A percentile compares a stretch with the other conserved stretches of the same genome.
phyloP scores from a whole-genome alignment of 495 filamentous ascomycete species.

The Aspergillus nidulans region DNA sequence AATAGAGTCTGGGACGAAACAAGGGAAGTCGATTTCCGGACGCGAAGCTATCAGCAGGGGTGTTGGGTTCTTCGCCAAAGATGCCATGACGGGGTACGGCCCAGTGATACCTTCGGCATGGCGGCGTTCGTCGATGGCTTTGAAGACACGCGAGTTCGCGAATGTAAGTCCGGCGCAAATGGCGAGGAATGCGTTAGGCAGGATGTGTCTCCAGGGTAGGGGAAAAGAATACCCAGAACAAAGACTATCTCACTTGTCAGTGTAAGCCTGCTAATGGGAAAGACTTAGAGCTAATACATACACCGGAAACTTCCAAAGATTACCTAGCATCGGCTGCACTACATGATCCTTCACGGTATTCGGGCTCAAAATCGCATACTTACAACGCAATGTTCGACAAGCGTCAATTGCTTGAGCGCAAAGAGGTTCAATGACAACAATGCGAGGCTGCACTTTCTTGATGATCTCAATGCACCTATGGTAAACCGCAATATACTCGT shows the following conservation, averaged over 20 bases:
- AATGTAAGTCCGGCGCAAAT: not conserved
- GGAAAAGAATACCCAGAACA: conserved; percentile 34
- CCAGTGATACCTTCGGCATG: conserved; percentile 12
- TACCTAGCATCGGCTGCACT: conserved; percentile 27
- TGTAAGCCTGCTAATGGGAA: not conserved
- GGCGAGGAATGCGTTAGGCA: conserved; percentile 29
- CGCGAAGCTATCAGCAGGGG: conserved; percentile 9
- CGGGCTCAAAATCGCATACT: conserved; percentile 29
- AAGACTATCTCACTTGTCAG: conserved; percentile 12
- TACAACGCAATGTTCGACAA: conserved; percentile 23
- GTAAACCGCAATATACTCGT: conserved; percentile 37
- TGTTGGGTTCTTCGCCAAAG: not conserved
- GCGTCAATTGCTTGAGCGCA: conserved; percentile 40
- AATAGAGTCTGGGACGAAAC: conserved; percentile 8
- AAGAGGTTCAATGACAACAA: conserved; percentile 38
- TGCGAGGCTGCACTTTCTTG: conserved; percentile 25
- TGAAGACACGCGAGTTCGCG: not conserved
- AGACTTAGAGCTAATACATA: conserved; percentile 11
- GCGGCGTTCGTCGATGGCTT: conserved; percentile 11
- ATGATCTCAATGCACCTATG: conserved; percentile 29
- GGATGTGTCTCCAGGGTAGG: conserved; percentile 24
- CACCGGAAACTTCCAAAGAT: conserved; percentile 32
- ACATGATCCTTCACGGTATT: conserved; percentile 32
- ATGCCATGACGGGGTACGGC: conserved; percentile 2
- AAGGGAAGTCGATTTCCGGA: conserved; percentile 16